phyloP scores from a whole-genome alignment of 495 filamentous ascomycete genomes.

The Xylaria scruposa region DNA sequence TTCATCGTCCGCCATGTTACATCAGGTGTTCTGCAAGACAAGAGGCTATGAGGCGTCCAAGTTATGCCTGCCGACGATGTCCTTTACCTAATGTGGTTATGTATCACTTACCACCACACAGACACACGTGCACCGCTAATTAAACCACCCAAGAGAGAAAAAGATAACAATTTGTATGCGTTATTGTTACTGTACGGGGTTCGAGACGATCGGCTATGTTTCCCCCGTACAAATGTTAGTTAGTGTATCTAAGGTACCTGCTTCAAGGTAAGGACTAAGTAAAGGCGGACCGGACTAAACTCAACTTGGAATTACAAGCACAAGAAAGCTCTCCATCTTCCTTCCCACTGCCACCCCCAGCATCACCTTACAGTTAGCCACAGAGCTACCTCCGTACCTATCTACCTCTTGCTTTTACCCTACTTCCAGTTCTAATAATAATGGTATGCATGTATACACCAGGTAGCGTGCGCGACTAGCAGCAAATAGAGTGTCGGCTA shows the following conservation, averaged over 20 bases:
- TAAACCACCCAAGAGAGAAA: neutral
- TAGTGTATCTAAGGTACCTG: neutral
- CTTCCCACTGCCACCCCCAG: neutral
- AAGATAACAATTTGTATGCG: neutral
- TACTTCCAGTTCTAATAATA: slow-evolving; percentile 20
- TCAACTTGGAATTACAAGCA: neutral
- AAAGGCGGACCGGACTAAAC: neutral
- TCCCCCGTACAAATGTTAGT: neutral
- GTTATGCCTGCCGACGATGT: neutral
- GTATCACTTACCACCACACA: slow-evolving; percentile 4
- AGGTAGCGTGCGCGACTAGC: neutral
- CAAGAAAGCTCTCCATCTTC: neutral
- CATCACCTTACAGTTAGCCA: neutral
- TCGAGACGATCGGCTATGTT: neutral
- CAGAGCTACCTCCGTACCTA: neutral
- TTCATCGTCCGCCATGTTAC: slow-evolving; percentile 3
- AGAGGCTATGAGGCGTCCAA: neutral
- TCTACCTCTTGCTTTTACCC: too few relatives aligned
- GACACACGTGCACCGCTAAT: neutral
- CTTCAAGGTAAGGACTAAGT: slow-evolving; percentile 1
- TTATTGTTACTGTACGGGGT: slow-evolving; percentile 13
- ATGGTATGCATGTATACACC: neutral
- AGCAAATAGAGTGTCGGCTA: slow-evolving; percentile 13
- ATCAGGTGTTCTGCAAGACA: slow-evolving; percentile 11
- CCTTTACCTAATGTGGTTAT: slow-evolving; percentile 13